These are phyloP conservation scores for Plasmodium gonderi DNA, from an alignment of 169 alveolate species.

Conservation along the genomic window DNA sequence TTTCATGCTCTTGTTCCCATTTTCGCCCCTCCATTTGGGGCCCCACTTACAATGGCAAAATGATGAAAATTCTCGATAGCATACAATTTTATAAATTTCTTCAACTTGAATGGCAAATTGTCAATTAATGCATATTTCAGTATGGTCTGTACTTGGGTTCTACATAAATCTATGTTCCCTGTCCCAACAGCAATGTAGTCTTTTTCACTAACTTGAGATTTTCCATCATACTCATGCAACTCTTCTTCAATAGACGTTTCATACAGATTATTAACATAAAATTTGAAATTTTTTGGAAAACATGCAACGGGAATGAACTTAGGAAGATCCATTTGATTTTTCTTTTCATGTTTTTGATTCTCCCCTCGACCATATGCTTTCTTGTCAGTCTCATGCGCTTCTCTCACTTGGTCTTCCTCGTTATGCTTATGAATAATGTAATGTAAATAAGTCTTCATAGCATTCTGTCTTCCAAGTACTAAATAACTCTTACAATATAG, in stretches of 20 bases:
- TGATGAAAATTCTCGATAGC: conserved; percentile 75
- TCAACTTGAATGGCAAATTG: conserved; percentile 47
- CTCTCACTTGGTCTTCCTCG: background rate
- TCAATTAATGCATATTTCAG: conserved; percentile 36
- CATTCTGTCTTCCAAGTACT: conserved; percentile 72
- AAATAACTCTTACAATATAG: conserved; percentile 74
- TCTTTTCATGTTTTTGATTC: background rate
- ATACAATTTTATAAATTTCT: conserved; percentile 60
- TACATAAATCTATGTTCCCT: conserved; percentile 41
- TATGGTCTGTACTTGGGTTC: conserved; percentile 47
- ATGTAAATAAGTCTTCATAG: conserved; percentile 70
- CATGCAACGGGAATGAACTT: conserved; percentile 55
- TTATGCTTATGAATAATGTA: conserved; percentile 39
- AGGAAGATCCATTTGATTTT: background rate
- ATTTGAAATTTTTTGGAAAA: conserved; percentile 65
- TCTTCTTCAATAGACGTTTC: conserved; percentile 74
- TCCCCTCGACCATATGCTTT: too few species aligned
- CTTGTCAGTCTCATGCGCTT: background rate
- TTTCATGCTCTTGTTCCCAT: background rate
- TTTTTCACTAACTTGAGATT: background rate
- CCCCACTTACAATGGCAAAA: conserved; percentile 48
- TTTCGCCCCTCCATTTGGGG: background rate
- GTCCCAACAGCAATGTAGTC: conserved; percentile 66
- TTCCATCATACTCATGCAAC: conserved; percentile 38
- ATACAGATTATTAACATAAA: conserved; percentile 38